Percentiles rank a stretch among this genome's conserved stretches.
phyloP scores from a whole-genome alignment of 177 flowering plant species.

The Telopea speciosissima region DNA sequence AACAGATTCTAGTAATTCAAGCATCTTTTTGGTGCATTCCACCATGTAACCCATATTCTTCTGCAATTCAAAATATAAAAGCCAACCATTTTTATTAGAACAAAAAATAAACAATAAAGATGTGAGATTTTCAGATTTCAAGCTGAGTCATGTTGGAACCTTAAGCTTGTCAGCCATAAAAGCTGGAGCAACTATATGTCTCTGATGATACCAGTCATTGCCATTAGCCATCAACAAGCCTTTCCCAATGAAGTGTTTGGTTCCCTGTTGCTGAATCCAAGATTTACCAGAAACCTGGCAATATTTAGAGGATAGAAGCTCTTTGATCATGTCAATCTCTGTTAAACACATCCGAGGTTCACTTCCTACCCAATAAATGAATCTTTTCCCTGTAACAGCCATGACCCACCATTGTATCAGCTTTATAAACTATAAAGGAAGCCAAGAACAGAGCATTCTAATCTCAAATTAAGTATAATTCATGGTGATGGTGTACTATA shows the following conservation, averaged over 20 bases:
- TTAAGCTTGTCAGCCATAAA: conserved; percentile 84
- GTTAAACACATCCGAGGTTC: conserved; percentile 90
- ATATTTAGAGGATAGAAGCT: conserved; percentile 57
- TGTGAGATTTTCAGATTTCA: neutral
- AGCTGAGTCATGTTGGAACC: conserved; percentile 26
- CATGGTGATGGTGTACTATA: conserved; percentile 11
- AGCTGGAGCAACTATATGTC: conserved; percentile 81
- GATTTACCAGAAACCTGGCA: conserved; percentile 69
- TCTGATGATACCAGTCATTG: conserved; percentile 77
- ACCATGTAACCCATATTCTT: conserved; percentile 76
- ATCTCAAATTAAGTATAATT: neutral
- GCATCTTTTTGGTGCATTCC: conserved; percentile 64
- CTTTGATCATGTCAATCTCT: conserved; percentile 67
- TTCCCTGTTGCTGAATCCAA: conserved; percentile 75
- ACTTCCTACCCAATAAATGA: conserved; percentile 75
- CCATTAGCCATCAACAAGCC: conserved; percentile 96
- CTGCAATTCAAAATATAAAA: conserved; percentile 22
- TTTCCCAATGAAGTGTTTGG: conserved; percentile 77
- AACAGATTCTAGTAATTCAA: conserved; percentile 38
- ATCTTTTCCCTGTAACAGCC: conserved; percentile 58
- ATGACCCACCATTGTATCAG: neutral
- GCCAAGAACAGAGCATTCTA: neutral
- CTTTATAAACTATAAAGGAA: neutral
- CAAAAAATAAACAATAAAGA: neutral
- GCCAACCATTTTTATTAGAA: neutral